Base-by-base conservation (phyloP, 2,329 filamentous ascomycete genomes). In the Neonectria neomacrospora region DNA sequence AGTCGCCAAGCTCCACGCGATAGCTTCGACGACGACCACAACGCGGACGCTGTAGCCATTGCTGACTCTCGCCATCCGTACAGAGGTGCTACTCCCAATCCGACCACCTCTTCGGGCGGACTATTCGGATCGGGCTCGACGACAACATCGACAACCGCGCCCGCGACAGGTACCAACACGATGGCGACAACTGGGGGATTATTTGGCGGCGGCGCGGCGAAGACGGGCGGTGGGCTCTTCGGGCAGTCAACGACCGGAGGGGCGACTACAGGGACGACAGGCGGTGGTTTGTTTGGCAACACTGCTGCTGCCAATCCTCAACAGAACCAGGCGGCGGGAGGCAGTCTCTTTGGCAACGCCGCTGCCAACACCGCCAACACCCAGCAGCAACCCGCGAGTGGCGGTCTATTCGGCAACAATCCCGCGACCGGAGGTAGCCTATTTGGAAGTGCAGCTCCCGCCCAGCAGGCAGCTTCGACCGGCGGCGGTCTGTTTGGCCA, bases 151-250 rank as follows among this genome's bases (percentile, higher is more conserved):
- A 62, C 72, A 37, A 66, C 69, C 32, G 65, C 74, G 64, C 75
- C 71, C 20, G 69, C 75, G 14, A 63, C 72, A 60, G 44, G 55
- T 60, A 64, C 72, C 62, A 66, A 68, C 73, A 71, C 56, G 58
- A 80, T 80, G 72, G 75, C 80, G 50, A 76, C 77, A 20, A 73
- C 75, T 20, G 77, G 80, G 44, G 74, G 79, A 53, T 59, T 71
- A 39, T 71, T 71, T 61, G 69, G 69, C 41, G 52, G 48, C 65
- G 54, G 52, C 67, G 63, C 55, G 26, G 64, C 66, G 41, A 75
- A 47, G 75, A 8, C 52, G 18, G 39, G 80, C 44, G 75, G 26
- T n/a, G 70, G 73, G 11, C 68, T 79, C 34, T 79, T 79, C 63
- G 76, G 77, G 20, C 64, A 71, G 37, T 68, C 70, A 18, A 63